Evolutionary conservation across 2,329 filamentous ascomycete genomes (phyloP), one percentile per base, ranked within the genome.

Genomic region (Elsinoe perseae): DNA sequence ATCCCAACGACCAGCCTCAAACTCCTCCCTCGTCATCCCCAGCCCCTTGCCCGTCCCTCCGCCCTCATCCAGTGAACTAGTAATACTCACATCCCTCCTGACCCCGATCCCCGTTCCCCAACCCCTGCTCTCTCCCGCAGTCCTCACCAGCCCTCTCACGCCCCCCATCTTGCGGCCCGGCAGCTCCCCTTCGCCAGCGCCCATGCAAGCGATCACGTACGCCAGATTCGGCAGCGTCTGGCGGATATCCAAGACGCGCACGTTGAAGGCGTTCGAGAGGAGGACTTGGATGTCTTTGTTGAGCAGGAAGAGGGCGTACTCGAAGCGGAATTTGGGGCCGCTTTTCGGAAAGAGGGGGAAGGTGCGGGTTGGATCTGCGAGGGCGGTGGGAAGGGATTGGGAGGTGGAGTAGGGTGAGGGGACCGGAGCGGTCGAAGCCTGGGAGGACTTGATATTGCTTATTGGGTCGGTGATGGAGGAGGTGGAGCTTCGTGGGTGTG

Each of bases 301-400:
- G 12, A 98, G 79, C n/a, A 97, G 75, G 65, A 97, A 98, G 67
- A 95, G 93, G 9, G 79, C 93, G 69, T 97, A 98, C 64, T 97
- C 92, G 70, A 97, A 97, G 2, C 92, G 84, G 73, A 92, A 97
- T 44, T 90, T 83, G 5, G 68, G 67, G 0, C 89, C 82, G 2
- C 81, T 80, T 58, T 75, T 77, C 73, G 87, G 71, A 70, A 91
- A 91, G 0, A 98, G 78, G 0, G 93, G 93, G 64, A 95, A 98
- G 30, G 56, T 80, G 68, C 61, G 75, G 8, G 43, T 36, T 2
- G 46, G 44, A 23, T 44, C 36, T 3, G 20, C 67, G 53, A 20
- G 60, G 38, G 23, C 16, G 14, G 25, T 5, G 18, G 27, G 53
- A 25, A 36, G 28, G 10, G 30, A 10, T 1, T 12, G 10, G 32